Percentiles rank a stretch among this genome's conserved stretches.
Evolutionary conservation across 352 stramenopile genomes (phyloP).

Genomic region (Phytopythium cucurbitacearum): DNA sequence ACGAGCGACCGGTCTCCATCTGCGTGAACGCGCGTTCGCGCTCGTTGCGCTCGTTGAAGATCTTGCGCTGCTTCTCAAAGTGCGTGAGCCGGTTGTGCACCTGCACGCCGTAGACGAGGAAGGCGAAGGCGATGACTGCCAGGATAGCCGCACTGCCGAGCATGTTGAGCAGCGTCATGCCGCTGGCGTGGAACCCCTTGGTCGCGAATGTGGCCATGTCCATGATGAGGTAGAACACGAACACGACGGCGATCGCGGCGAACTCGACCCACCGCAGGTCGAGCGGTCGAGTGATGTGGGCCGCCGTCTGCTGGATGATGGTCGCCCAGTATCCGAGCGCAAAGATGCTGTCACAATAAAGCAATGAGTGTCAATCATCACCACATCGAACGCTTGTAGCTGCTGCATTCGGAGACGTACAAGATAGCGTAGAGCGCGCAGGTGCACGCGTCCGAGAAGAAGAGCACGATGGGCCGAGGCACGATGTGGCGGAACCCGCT

Average conservation of each 20-base stretch:
- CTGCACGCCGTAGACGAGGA: slow-evolving; percentile 21
- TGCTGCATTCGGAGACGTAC: slow-evolving; percentile 9
- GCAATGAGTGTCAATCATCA: no score
- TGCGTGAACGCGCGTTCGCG: slow-evolving; percentile 8
- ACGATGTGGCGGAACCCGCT: slow-evolving; percentile 12
- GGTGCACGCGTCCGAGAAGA: slow-evolving; percentile 15
- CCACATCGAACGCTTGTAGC: no score
- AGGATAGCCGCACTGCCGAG: slow-evolving; percentile 16
- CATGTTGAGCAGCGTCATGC: slow-evolving; percentile 16
- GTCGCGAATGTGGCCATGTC: slow-evolving; percentile 19
- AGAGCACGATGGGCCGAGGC: slow-evolving; percentile 8
- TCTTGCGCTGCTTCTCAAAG: slow-evolving; percentile 14
- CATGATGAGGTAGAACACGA: slow-evolving; percentile 21
- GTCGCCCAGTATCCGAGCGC: slow-evolving; percentile 25
- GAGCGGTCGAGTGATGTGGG: slow-evolving; percentile 9
- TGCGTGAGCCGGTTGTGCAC: slow-evolving; percentile 18
- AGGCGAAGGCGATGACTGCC: slow-evolving; percentile 16
- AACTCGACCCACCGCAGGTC: slow-evolving; percentile 17
- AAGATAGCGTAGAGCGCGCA: slow-evolving; percentile 13
- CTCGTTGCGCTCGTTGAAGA: slow-evolving; percentile 9
- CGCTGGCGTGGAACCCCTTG: slow-evolving; percentile 23
- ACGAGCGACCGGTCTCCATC: slow-evolving; percentile 6
- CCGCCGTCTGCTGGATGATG: slow-evolving; percentile 25
- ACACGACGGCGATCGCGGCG: slow-evolving; percentile 14
- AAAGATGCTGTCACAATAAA: slow-evolving; percentile 14